These are phyloP conservation scores for Trichosporon inkin DNA, from an alignment of 1,284 basidiomycete genomes.

Conservation along the genomic window DNA sequence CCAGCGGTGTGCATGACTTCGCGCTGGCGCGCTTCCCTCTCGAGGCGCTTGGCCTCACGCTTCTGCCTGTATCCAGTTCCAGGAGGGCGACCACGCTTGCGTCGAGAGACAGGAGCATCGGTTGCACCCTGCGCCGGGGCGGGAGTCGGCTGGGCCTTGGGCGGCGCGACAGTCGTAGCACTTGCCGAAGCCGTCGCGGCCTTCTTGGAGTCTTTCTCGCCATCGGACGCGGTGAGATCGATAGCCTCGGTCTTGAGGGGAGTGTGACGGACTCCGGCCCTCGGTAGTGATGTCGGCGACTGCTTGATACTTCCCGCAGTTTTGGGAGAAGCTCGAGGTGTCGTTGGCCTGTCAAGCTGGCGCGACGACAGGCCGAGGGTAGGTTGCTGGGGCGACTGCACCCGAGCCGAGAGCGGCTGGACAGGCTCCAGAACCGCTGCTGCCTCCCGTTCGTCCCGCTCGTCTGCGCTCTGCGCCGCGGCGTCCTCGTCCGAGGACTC, in stretches of 20 bases:
- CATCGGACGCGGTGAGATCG: not conserved
- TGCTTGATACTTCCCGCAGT: not conserved
- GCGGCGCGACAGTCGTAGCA: not conserved
- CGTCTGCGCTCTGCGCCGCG: not conserved
- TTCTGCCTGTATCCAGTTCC: constrained; percentile 8
- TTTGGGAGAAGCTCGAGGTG: not conserved
- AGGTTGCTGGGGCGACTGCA: not conserved
- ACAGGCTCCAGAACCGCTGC: not conserved
- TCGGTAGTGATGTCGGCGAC: not conserved
- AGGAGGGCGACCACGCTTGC: constrained; percentile 8
- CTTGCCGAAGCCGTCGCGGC: not conserved
- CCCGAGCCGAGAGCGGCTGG: not conserved
- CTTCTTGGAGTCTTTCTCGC: not conserved
- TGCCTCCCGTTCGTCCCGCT: constrained; percentile 9
- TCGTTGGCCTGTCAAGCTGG: not conserved
- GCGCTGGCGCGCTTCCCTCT: not conserved
- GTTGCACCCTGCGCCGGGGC: not conserved
- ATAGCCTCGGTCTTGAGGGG: not conserved
- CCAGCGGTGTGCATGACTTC: not conserved
- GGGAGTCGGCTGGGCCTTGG: not conserved
- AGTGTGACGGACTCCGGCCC: not conserved
- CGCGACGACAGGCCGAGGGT: not conserved
- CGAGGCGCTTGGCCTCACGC: constrained; percentile 2
- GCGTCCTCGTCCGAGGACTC: constrained; percentile 14
- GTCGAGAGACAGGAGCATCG: not conserved